Percentiles rank a stretch among this genome's conserved stretches.
These are phyloP conservation scores for Fomitopsis pulvina DNA, from an alignment of 768 basidiomycete species.

Conservation along the genomic window DNA sequence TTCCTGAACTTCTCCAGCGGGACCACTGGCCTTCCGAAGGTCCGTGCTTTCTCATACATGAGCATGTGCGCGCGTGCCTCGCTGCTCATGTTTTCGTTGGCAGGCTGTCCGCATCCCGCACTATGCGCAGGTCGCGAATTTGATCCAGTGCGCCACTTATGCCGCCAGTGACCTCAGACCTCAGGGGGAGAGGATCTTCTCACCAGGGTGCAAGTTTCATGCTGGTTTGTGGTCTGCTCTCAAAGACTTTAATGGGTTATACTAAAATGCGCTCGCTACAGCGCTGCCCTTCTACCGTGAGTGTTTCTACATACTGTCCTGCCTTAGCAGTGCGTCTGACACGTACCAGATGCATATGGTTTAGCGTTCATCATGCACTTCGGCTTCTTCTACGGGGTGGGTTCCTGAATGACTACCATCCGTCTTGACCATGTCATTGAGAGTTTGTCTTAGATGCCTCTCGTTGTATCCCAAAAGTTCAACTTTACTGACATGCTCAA, in stretches of 20 bases:
- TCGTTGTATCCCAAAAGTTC: slow-evolving; percentile 30
- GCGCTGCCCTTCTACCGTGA: slow-evolving; percentile 26
- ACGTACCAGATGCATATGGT: slow-evolving; percentile 38
- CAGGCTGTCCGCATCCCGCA: slow-evolving; percentile 35
- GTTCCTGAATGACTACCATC: background rate
- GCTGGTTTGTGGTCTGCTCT: background rate
- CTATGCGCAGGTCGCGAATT: slow-evolving; percentile 29
- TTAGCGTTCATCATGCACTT: slow-evolving; percentile 24
- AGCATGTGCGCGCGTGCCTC: background rate
- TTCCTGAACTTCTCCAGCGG: slow-evolving; percentile 72
- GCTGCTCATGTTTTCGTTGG: slow-evolving; percentile 43
- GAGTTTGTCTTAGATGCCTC: slow-evolving; percentile 15
- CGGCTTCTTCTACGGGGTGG: slow-evolving; percentile 23
- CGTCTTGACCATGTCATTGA: background rate
- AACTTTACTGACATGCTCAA: slow-evolving; percentile 25
- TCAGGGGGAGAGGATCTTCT: background rate
- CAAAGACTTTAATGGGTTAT: background rate
- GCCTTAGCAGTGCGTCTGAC: background rate
- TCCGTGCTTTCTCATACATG: slow-evolving; percentile 12
- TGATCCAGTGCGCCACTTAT: slow-evolving; percentile 33
- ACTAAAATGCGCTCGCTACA: background rate
- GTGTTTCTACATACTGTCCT: background rate
- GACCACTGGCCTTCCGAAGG: slow-evolving; percentile 73
- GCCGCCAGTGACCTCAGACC: slow-evolving; percentile 29
- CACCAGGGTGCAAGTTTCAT: background rate